These are phyloP conservation scores for Penicillium sp. DNA, from an alignment of 2,329 filamentous ascomycete species.

Conservation along the genomic window DNA sequence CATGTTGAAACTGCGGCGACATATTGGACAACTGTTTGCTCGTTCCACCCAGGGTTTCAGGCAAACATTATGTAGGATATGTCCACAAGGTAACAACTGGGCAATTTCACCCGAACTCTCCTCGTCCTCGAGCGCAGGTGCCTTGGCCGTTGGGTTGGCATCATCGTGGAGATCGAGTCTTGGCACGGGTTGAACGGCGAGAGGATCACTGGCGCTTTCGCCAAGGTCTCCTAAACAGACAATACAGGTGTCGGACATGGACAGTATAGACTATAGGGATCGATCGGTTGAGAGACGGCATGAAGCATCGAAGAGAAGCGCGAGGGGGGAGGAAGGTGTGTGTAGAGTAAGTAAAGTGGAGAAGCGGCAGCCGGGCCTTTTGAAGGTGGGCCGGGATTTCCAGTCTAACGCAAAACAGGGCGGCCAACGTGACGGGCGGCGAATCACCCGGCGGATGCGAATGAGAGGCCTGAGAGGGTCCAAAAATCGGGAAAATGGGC, in stretches of 20 bases:
- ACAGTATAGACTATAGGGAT: constrained; percentile 28
- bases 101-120: constrained; percentile 58
- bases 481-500: constrained; percentile 1
- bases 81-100: constrained; percentile 74
- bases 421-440: constrained; percentile 40
- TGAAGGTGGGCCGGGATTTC: constrained; percentile 41
- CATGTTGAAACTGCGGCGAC: constrained; percentile 84
- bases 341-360: constrained; percentile 22
- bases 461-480: constrained; percentile 11
- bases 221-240: constrained; percentile 71
- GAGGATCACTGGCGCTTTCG: constrained; percentile 56
- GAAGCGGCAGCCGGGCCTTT: constrained; percentile 39
- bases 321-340: constrained; percentile 33
- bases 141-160: constrained; percentile 26
- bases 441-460: constrained; percentile 22
- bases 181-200: constrained; percentile 47
- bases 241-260: constrained; percentile 69
- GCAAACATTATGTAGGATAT: constrained; percentile 90
- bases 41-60: constrained; percentile 93
- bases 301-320: constrained; percentile 32
- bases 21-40: constrained; percentile 97
- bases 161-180: constrained; percentile 41
- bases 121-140: constrained; percentile 33
- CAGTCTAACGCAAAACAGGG: constrained; percentile 42
- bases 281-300: constrained; percentile 24